phyloP scores from a whole-genome alignment of 75 land plant species.

The Adiantum capillusveneris region DNA sequence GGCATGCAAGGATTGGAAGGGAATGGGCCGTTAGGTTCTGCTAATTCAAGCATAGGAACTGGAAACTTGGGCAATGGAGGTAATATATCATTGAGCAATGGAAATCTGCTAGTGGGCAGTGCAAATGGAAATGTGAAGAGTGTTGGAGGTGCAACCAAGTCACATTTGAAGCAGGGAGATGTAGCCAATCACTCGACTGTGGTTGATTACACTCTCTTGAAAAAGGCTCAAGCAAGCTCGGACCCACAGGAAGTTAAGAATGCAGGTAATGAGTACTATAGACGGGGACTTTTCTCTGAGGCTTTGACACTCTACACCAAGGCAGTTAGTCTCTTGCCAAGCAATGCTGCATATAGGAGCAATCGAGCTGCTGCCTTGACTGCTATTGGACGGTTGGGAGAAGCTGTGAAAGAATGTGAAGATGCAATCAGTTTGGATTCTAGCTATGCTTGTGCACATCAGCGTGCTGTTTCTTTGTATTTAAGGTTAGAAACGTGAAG shows the following conservation, averaged over 20 bases:
- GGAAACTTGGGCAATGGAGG: no score
- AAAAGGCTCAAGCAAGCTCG: conserved; percentile 13
- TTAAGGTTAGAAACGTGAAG: conserved; percentile 23
- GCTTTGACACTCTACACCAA: conserved; percentile 54
- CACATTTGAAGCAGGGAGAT: not conserved
- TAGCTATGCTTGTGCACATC: conserved; percentile 45
- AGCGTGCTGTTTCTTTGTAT: conserved; percentile 40
- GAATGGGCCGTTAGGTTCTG: no score
- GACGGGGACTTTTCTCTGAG: conserved; percentile 50
- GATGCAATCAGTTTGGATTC: conserved; percentile 65
- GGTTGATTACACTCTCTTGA: conserved; percentile 3
- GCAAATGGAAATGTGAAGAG: no score
- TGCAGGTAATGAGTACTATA: conserved; percentile 62
- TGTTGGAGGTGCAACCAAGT: no score
- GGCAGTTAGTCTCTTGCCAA: conserved; percentile 52
- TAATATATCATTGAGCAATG: not conserved
- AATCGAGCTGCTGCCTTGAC: conserved; percentile 65
- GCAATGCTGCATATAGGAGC: conserved; percentile 43
- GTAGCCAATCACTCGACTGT: not conserved
- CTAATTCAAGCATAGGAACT: no score
- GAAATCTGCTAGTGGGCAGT: not conserved
- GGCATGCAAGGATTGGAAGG: no score
- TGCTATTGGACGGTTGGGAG: conserved; percentile 38
- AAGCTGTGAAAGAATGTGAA: conserved; percentile 61
- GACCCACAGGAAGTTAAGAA: conserved; percentile 57